These are phyloP conservation scores for Fusarium sulawesiense DNA, from an alignment of 2,329 filamentous ascomycete genomes.

Conservation along the genomic window DNA sequence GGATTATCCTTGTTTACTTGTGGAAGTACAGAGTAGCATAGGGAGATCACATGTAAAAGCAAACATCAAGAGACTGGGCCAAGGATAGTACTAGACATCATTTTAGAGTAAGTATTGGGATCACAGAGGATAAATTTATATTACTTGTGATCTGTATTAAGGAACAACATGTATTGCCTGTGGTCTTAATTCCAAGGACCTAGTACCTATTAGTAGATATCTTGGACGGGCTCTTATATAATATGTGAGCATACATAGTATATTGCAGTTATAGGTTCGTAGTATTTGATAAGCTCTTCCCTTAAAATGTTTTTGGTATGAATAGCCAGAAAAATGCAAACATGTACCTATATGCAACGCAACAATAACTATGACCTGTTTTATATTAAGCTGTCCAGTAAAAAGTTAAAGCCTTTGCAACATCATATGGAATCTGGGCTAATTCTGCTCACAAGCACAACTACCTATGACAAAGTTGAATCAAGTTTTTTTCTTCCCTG, in stretches of 20 bases:
- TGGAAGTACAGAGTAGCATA: too few relatives aligned
- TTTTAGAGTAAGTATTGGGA: background rate
- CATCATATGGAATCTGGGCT: background rate
- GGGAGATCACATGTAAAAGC: background rate
- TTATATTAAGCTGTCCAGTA: background rate
- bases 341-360: background rate
- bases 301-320: background rate
- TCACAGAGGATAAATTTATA: background rate
- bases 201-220: background rate
- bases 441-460: background rate
- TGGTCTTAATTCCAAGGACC: background rate
- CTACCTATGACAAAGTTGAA: background rate
- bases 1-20: background rate
- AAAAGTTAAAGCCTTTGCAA: background rate
- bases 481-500: background rate
- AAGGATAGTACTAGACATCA: background rate
- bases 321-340: background rate
- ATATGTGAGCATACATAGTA: background rate
- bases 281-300: background rate
- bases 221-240: background rate
- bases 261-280: background rate
- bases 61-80: background rate
- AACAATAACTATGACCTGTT: background rate
- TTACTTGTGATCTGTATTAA: background rate
- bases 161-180: background rate